phyloP scores from a whole-genome alignment of 352 stramenopile species.

The Phytophthora aleatoria region DNA sequence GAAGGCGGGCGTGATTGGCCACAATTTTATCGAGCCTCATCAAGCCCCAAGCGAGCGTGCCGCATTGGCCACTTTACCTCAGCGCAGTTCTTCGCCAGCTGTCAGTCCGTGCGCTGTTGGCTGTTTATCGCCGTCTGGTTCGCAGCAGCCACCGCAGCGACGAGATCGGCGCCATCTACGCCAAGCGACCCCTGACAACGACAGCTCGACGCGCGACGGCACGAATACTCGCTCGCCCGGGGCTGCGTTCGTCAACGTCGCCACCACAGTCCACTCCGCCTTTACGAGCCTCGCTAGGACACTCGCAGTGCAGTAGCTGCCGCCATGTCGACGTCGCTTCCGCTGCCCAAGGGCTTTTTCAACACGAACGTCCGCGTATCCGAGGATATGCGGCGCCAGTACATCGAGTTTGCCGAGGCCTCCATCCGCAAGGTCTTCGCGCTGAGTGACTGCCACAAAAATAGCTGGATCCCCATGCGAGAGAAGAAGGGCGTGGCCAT shows the following conservation, averaged over 20 bases:
- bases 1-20: slow-evolving; percentile 19
- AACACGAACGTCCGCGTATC: slow-evolving; percentile 65
- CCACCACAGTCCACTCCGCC: slow-evolving; percentile 10
- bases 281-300: slow-evolving; percentile 19
- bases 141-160: slow-evolving; percentile 16
- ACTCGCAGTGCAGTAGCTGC: slow-evolving; percentile 7
- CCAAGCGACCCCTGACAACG: slow-evolving; percentile 24
- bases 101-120: slow-evolving; percentile 7
- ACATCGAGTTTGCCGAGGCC: slow-evolving; percentile 81
- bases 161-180: slow-evolving; percentile 29
- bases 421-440: slow-evolving; percentile 86
- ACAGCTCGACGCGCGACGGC: slow-evolving; percentile 30
- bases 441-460: slow-evolving; percentile 78
- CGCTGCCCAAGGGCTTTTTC: slow-evolving; percentile 80
- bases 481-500: slow-evolving; percentile 86
- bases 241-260: slow-evolving; percentile 17
- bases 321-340: slow-evolving; percentile 62
- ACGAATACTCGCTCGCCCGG: slow-evolving; percentile 19
- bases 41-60: not conserved
- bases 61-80: slow-evolving; percentile 21
- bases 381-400: slow-evolving; percentile 74
- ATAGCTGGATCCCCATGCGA: slow-evolving; percentile 84
- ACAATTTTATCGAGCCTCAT: slow-evolving; percentile 17
- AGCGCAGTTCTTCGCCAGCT: slow-evolving; percentile 8
- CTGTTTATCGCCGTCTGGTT: slow-evolving; percentile 20